Evolutionary conservation across 768 basidiomycete species (phyloP), one percentile per base, ranked within the genome.

Genomic region (Suillus weaverae): DNA sequence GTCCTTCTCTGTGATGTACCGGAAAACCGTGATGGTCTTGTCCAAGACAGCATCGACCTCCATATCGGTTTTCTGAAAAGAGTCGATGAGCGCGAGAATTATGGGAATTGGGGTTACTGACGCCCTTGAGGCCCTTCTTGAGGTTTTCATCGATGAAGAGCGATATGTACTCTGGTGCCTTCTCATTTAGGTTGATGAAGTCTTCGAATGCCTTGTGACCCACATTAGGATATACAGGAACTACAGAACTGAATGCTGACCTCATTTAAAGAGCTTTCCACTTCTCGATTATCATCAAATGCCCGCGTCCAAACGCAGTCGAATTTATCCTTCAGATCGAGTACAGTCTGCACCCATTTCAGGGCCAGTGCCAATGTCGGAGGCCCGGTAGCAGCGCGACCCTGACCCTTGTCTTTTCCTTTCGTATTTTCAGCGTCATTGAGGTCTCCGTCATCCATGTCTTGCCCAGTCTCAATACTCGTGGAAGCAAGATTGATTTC

Each of bases 61-160:
- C 22, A 84, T 81, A 64, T 99, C 97, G 33, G 92, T 87, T 96
- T 97, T 98, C 97, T 59, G 71, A 2, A 63, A 3, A 35, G 53
- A 18, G 38, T 43, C 26, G 32, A 39, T 67, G 20, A 64, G 41
- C 35, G 59, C 18, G 4, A 41, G 64, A 55, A 64, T 66, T 46
- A 64, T 64, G 32, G 22, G 33, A 46, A 16, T 35, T 39, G 53
- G 9, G 9, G 30, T 39, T 3, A 81, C 92, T 70, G 75, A 97
- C 96, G 63, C 95, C 94, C 80, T 94, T 97, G 36, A 98, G 82
- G 0, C 97, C 97, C 71, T 95, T 93, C 78, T 90, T 95, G 30
- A 99, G 83, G 73, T 99, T 90, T 65, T 99, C 96, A 71, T 99
- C 97, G 65, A 99, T 95, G 77, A 94, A 99, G 60, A 99, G 79